These are phyloP conservation scores for Ophiocordyceps polyrhachis-furcata DNA, from an alignment of 2,329 filamentous ascomycete species.

Conservation along the genomic window DNA sequence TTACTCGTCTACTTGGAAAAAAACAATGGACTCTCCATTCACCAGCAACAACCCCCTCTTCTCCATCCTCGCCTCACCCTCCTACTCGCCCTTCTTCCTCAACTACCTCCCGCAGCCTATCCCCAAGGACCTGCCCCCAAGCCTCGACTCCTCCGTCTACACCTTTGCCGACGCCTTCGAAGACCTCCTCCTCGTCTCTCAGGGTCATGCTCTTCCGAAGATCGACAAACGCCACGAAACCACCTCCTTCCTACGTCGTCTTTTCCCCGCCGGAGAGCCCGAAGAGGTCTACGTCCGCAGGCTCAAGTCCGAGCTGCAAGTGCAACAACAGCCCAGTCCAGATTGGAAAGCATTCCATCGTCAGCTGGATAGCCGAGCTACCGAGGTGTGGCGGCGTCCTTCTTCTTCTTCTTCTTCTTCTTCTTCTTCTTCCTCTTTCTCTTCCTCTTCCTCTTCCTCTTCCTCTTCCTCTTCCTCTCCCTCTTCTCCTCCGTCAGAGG, in stretches of 20 bases:
- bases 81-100: constrained; percentile 17
- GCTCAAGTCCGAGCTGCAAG: constrained; percentile 18
- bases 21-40: not conserved
- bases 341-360: constrained; percentile 13
- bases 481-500: not conserved
- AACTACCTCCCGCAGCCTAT: constrained; percentile 26
- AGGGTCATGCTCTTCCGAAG: constrained; percentile 21
- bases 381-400: constrained; percentile 9
- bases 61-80: constrained; percentile 7
- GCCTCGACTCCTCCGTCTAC: constrained; percentile 19
- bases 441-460: not conserved
- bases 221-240: constrained; percentile 17
- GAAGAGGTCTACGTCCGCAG: constrained; percentile 21
- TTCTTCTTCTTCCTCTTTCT: not conserved
- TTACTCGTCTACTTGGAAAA: constrained; percentile 1
- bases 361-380: constrained; percentile 11
- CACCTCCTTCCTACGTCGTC: constrained; percentile 16
- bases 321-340: constrained; percentile 10
- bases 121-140: constrained; percentile 22
- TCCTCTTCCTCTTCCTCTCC: not conserved
- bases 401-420: not conserved
- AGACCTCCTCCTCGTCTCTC: constrained; percentile 31
- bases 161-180: constrained; percentile 40
- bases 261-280: constrained; percentile 22
- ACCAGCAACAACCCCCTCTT: constrained; percentile 2